phyloP scores from a whole-genome alignment of 257 asterid species.

The Solanum arcanum region DNA sequence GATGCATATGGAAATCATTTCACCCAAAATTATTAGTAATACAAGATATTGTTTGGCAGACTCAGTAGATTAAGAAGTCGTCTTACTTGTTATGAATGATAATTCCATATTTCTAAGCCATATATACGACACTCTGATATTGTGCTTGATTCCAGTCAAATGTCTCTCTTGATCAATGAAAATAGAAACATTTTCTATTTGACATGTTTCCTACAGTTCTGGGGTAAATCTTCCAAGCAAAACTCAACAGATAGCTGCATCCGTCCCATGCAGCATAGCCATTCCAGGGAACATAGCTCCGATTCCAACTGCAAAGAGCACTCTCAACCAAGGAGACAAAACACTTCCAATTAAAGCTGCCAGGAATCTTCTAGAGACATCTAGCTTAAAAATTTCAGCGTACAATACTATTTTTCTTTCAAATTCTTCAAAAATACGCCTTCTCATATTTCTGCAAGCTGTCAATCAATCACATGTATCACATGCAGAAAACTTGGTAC shows the following conservation, averaged over 20 bases:
- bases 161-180: background rate
- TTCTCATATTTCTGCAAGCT: background rate
- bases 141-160: background rate
- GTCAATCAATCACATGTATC: background rate
- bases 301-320: slow-evolving; percentile 13
- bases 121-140: background rate
- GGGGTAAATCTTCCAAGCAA: slow-evolving; percentile 21
- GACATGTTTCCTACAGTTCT: slow-evolving; percentile 23
- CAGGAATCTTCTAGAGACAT: slow-evolving; percentile 20
- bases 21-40: background rate
- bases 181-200: background rate
- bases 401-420: slow-evolving; percentile 6
- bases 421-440: background rate
- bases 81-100: background rate
- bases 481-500: slow-evolving; percentile 28
- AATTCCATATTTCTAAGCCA: background rate
- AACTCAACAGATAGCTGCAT: slow-evolving; percentile 21
- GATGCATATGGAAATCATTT: background rate
- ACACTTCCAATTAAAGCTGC: slow-evolving; percentile 23
- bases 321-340: slow-evolving; percentile 13
- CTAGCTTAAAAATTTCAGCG: slow-evolving; percentile 41
- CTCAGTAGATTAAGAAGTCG: background rate
- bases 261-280: slow-evolving; percentile 19
- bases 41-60: background rate
- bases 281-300: slow-evolving; percentile 18